A percentile compares a stretch with the other conserved stretches of the same genome.
Evolutionary conservation across 164 flowering plant species (phyloP).

Genomic region (Houttuynia cordata): DNA sequence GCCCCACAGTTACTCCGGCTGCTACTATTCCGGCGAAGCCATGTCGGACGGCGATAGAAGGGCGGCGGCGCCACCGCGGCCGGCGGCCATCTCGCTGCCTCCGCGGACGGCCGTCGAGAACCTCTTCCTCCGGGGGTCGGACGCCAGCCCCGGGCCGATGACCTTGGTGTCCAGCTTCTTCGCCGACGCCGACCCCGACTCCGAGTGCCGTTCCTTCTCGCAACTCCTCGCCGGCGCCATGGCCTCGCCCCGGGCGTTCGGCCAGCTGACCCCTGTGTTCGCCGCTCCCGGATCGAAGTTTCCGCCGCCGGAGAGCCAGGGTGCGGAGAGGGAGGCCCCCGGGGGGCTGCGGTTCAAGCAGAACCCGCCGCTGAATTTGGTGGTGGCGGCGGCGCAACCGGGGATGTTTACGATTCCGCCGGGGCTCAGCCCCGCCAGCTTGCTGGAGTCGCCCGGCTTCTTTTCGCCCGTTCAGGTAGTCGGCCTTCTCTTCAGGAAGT

Average conservation of each 20-base stretch:
- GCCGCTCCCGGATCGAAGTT: neutral
- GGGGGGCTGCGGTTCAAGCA: conserved; percentile 28
- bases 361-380: conserved; percentile 46
- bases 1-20: too few relatives aligned
- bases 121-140: conserved; percentile 28
- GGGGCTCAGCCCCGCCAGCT: conserved; percentile 72
- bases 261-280: neutral
- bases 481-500: neutral
- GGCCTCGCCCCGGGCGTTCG: conserved; percentile 46
- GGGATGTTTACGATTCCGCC: conserved; percentile 56
- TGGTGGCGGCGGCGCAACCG: conserved; percentile 35
- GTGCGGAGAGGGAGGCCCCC: conserved; percentile 1
- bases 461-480: conserved; percentile 60
- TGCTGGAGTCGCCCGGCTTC: conserved; percentile 72
- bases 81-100: too few relatives aligned
- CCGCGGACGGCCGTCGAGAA: conserved; percentile 41
- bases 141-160: conserved; percentile 86
- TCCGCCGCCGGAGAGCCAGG: conserved; percentile 7
- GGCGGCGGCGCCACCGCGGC: conserved; percentile 4
- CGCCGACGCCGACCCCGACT: conserved; percentile 43
- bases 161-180: conserved; percentile 68
- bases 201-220: conserved; percentile 55
- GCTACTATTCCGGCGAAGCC: too few relatives aligned
- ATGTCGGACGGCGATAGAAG: conserved; percentile 18
- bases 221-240: conserved; percentile 94